A percentile compares a stretch with the other conserved stretches of the same genome.
Evolutionary conservation across 352 stramenopile genomes (phyloP).

Genomic region (Pythium grandisporangium): DNA sequence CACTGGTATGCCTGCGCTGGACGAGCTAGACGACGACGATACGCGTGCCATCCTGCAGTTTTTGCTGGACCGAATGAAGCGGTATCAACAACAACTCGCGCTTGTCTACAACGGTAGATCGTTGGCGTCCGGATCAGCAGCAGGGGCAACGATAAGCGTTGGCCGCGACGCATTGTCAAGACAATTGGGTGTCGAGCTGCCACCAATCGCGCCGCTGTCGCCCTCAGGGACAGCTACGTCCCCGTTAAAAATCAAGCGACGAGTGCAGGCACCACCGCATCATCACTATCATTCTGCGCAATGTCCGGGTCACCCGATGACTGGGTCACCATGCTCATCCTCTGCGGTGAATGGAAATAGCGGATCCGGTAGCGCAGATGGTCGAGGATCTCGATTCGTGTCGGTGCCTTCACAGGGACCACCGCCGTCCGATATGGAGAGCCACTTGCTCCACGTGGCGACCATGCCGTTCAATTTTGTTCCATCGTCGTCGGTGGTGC

Average conservation of each 20-base stretch:
- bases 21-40: slow-evolving; percentile 41
- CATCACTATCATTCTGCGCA: neutral
- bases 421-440: too few relatives aligned
- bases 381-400: too few relatives aligned
- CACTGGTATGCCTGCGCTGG: slow-evolving; percentile 15
- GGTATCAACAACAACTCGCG: slow-evolving; percentile 46
- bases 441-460: slow-evolving; percentile 24
- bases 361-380: too few relatives aligned
- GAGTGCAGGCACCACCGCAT: slow-evolving; percentile 18
- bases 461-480: slow-evolving; percentile 38
- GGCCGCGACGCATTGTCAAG: slow-evolving; percentile 25
- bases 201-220: slow-evolving; percentile 22
- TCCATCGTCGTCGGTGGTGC: neutral
- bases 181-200: slow-evolving; percentile 48
- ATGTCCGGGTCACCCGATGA: neutral
- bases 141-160: neutral
- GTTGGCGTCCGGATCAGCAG: neutral
- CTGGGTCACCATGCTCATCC: neutral
- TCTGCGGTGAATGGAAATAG: neutral
- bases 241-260: slow-evolving; percentile 37
- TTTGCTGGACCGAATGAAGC: slow-evolving; percentile 52
- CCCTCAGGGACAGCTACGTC: slow-evolving; percentile 6
- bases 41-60: slow-evolving; percentile 38
- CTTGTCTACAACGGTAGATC: slow-evolving; percentile 17
- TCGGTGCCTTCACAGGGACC: too few relatives aligned